A percentile compares a stretch with the other conserved stretches of the same genome.
phyloP scores from a whole-genome alignment of 345 rosid genomes.

The Pugionium dolabratum region DNA sequence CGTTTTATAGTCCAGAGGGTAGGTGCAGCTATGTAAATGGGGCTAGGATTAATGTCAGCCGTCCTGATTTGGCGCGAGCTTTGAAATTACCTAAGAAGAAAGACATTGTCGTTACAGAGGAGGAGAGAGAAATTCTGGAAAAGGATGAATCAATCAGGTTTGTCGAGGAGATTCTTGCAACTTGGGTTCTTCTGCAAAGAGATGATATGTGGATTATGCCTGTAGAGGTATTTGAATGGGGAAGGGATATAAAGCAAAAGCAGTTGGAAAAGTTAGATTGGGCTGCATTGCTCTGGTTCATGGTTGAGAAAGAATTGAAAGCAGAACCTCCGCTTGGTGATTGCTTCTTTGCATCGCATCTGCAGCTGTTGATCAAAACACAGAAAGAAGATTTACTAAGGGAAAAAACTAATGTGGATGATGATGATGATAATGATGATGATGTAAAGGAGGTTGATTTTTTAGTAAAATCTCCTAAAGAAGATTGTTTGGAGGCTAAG shows the following conservation, averaged over 20 bases:
- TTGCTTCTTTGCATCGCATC: constrained; percentile 86
- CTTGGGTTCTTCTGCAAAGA: constrained; percentile 61
- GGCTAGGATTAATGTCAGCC: constrained; percentile 54
- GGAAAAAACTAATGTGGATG: neutral
- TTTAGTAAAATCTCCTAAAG: constrained; percentile 42
- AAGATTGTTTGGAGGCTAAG: constrained; percentile 48
- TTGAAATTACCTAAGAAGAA: constrained; percentile 66
- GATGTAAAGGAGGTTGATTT: constrained; percentile 39
- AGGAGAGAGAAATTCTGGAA: constrained; percentile 42
- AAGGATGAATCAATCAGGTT: constrained; percentile 54
- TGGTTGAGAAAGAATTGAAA: constrained; percentile 82
- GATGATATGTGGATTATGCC: constrained; percentile 89
- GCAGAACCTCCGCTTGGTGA: constrained; percentile 45
- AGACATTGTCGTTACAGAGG: constrained; percentile 35
- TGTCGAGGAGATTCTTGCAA: constrained; percentile 58
- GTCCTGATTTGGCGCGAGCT: constrained; percentile 82
- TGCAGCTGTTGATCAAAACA: constrained; percentile 65
- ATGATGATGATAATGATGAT: constrained; percentile 8
- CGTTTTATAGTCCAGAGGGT: constrained; percentile 41
- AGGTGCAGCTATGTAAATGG: constrained; percentile 69
- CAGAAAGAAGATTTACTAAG: constrained; percentile 36
- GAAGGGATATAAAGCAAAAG: constrained; percentile 52
- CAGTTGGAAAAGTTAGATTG: constrained; percentile 74
- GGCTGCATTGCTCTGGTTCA: constrained; percentile 75
- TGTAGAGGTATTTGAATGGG: constrained; percentile 51